phyloP scores from a whole-genome alignment of 2,329 filamentous ascomycete species.

The Penicillium nordicum region DNA sequence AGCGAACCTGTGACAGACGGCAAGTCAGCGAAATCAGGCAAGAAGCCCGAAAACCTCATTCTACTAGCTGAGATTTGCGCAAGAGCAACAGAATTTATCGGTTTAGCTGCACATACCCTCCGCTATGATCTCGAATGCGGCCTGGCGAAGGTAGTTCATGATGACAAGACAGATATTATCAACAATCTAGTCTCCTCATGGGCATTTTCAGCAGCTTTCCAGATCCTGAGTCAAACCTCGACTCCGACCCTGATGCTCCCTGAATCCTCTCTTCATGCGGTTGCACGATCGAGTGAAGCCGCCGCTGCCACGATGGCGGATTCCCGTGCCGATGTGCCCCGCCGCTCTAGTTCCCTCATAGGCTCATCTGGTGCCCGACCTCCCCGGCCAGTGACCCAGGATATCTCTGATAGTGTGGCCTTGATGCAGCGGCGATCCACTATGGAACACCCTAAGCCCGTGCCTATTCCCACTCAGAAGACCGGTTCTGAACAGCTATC shows the following conservation, averaged over 20 bases:
- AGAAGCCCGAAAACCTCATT: conserved; percentile 66
- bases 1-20: conserved; percentile 31
- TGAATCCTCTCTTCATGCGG: conserved; percentile 35
- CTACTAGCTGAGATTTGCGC: conserved; percentile 84
- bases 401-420: conserved; percentile 30
- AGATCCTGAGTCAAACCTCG: conserved; percentile 43
- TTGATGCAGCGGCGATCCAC: conserved; percentile 41
- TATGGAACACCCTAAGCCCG: conserved; percentile 39
- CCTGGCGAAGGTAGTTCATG: conserved; percentile 43
- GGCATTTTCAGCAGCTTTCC: conserved; percentile 44
- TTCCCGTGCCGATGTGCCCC: conserved; percentile 31
- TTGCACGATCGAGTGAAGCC: conserved; percentile 23
- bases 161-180: conserved; percentile 36
- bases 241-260: conserved; percentile 37
- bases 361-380: conserved; percentile 15
- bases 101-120: conserved; percentile 73
- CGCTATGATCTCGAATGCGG: conserved; percentile 71
- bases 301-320: conserved; percentile 21
- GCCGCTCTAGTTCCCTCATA: conserved; percentile 40
- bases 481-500: conserved; percentile 76
- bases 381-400: conserved; percentile 27
- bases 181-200: conserved; percentile 49
- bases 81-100: conserved; percentile 78
- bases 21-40: conserved; percentile 53
- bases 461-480: conserved; percentile 44